phyloP scores from a whole-genome alignment of 345 rosid species.

The Eucalyptus tenuipes region DNA sequence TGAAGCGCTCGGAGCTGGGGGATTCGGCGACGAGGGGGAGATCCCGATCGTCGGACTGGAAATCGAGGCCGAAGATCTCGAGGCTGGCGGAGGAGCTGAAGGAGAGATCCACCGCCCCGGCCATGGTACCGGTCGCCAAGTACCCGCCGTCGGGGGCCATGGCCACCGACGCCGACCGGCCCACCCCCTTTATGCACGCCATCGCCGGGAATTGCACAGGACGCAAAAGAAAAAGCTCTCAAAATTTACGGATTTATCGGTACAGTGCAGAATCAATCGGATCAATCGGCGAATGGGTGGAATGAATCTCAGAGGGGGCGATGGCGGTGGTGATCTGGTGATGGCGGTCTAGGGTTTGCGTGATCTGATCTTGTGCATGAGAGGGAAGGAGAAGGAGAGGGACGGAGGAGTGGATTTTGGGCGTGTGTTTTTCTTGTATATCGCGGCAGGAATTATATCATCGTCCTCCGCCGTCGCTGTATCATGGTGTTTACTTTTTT shows the following conservation, averaged over 20 bases:
- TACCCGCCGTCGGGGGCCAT: slow-evolving; percentile 91
- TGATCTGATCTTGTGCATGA: not conserved
- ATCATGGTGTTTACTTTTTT: not conserved
- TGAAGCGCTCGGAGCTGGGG: slow-evolving; percentile 91
- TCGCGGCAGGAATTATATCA: not conserved
- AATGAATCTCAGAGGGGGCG: not conserved
- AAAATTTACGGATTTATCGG: not conserved
- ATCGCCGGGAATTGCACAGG: slow-evolving; percentile 2
- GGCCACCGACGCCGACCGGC: slow-evolving; percentile 92
- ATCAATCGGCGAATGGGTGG: not conserved
- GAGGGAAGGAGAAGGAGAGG: not conserved
- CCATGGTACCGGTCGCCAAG: slow-evolving; percentile 99
- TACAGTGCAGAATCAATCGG: not conserved
- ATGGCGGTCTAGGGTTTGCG: not conserved
- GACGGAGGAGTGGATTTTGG: not conserved
- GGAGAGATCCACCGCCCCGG: slow-evolving; percentile 94
- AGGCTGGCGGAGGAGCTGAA: slow-evolving; percentile 89
- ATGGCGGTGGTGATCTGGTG: not conserved
- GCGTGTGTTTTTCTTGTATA: not conserved
- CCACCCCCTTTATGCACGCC: slow-evolving; percentile 91
- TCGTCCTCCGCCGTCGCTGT: not conserved
- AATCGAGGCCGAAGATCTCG: slow-evolving; percentile 96
- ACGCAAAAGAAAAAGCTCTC: not conserved
- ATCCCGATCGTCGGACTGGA: slow-evolving; percentile 85
- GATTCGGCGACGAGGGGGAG: slow-evolving; percentile 64